Evolutionary conservation across 192 early-diverging fungal species (phyloP).

Genomic region (Coemansia sp.): DNA sequence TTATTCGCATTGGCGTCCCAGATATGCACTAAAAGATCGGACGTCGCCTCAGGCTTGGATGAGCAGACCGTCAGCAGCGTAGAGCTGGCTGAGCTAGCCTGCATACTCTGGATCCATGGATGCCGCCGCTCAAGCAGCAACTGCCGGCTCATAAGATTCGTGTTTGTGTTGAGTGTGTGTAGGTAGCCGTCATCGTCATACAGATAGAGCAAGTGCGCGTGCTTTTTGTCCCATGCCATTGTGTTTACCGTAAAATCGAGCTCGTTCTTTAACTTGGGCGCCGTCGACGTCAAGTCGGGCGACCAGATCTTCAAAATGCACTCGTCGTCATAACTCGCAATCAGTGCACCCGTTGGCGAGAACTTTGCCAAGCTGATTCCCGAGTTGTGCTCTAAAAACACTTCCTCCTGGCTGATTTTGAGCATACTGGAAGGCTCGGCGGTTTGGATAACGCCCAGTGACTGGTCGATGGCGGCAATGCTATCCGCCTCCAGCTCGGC

Average conservation of each 20-base stretch:
- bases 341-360: slow-evolving; percentile 45
- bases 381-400: slow-evolving; percentile 58
- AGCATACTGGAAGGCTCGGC: slow-evolving; percentile 42
- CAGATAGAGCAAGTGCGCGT: slow-evolving; percentile 52
- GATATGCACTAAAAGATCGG: slow-evolving; percentile 38
- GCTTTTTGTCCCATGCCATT: slow-evolving; percentile 56
- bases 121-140: slow-evolving; percentile 30
- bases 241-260: slow-evolving; percentile 51
- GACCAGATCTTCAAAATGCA: slow-evolving; percentile 56
- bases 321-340: slow-evolving; percentile 60
- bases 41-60: slow-evolving; percentile 44
- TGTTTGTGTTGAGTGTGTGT: slow-evolving; percentile 53
- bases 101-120: slow-evolving; percentile 53
- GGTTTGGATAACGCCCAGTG: slow-evolving; percentile 20
- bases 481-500: not conserved
- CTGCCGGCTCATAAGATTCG: slow-evolving; percentile 50
- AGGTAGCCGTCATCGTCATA: slow-evolving; percentile 51
- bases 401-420: slow-evolving; percentile 54
- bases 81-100: slow-evolving; percentile 39
- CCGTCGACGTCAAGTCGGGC: slow-evolving; percentile 37
- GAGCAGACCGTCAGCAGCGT: slow-evolving; percentile 48
- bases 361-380: slow-evolving; percentile 50
- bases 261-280: slow-evolving; percentile 55
- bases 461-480: slow-evolving; percentile 11
- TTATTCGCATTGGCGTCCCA: slow-evolving; percentile 53